phyloP scores from a whole-genome alignment of 129 eudicot genomes.

The Rutidosis leptorrhynchoides region DNA sequence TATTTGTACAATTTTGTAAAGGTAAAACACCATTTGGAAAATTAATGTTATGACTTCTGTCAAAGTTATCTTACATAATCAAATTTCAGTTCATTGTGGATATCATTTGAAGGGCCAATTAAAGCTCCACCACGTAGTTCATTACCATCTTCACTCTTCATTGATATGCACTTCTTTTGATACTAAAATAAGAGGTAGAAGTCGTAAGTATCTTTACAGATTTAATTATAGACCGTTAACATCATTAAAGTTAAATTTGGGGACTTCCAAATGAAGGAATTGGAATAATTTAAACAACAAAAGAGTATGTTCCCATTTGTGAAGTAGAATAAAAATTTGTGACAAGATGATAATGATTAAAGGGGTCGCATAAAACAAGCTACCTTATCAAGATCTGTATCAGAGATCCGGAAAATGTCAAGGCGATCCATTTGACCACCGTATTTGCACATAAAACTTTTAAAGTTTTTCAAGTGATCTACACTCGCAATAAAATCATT shows the following conservation, averaged over 20 bases:
- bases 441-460: slow-evolving; percentile 78
- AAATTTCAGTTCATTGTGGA: slow-evolving; percentile 78
- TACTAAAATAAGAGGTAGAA: slow-evolving; percentile 51
- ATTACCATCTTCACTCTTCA: slow-evolving; percentile 48
- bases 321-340: background rate
- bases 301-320: background rate
- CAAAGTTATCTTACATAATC: slow-evolving; percentile 52
- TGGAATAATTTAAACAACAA: background rate
- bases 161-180: slow-evolving; percentile 66
- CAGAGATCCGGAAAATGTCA: slow-evolving; percentile 57
- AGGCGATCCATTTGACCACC: slow-evolving; percentile 76
- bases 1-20: slow-evolving; percentile 90
- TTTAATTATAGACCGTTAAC: background rate
- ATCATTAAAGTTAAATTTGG: background rate
- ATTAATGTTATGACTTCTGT: slow-evolving; percentile 41
- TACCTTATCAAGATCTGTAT: slow-evolving; percentile 70
- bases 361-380: background rate
- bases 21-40: slow-evolving; percentile 72
- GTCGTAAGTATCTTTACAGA: background rate
- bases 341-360: background rate
- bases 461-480: slow-evolving; percentile 65
- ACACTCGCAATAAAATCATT: slow-evolving; percentile 60
- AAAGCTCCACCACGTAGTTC: slow-evolving; percentile 41
- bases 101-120: slow-evolving; percentile 65
- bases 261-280: background rate